A percentile compares a stretch with the other conserved stretches of the same genome.
Evolutionary conservation across 257 asterid genomes (phyloP).

Genomic region (Solanum pennellii): DNA sequence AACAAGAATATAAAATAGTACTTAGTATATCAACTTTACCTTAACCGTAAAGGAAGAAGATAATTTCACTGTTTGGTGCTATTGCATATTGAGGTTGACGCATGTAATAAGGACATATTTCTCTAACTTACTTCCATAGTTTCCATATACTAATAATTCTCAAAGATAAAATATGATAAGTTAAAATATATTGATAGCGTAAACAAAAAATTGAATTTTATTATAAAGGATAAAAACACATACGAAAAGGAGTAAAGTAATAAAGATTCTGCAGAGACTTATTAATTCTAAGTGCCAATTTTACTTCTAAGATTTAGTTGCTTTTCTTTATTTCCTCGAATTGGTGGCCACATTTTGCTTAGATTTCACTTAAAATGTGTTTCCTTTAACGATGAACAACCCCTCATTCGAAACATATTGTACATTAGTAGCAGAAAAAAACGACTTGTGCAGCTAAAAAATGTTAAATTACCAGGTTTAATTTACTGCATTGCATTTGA

Average conservation of each 20-base stretch:
- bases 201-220: not conserved
- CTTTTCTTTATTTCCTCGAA: not conserved
- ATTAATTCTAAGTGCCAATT: not conserved
- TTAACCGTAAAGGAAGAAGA: not conserved
- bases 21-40: not conserved
- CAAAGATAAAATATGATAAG: not conserved
- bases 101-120: not conserved
- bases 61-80: not conserved
- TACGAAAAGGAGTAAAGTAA: not conserved
- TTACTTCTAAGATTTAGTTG: not conserved
- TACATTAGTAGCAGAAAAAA: not conserved
- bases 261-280: not conserved
- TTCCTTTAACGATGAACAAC: not conserved
- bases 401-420: not conserved
- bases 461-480: not conserved
- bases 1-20: not conserved
- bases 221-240: not conserved
- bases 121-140: not conserved
- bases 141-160: not conserved
- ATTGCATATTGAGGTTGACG: not conserved
- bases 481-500: not conserved
- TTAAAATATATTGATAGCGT: not conserved
- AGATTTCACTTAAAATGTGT: not conserved
- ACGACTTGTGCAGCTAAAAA: too few relatives aligned
- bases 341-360: not conserved